Conservation (phyloP, 2,329 filamentous ascomycete genomes). For the Hypoxylon sp. region DNA sequence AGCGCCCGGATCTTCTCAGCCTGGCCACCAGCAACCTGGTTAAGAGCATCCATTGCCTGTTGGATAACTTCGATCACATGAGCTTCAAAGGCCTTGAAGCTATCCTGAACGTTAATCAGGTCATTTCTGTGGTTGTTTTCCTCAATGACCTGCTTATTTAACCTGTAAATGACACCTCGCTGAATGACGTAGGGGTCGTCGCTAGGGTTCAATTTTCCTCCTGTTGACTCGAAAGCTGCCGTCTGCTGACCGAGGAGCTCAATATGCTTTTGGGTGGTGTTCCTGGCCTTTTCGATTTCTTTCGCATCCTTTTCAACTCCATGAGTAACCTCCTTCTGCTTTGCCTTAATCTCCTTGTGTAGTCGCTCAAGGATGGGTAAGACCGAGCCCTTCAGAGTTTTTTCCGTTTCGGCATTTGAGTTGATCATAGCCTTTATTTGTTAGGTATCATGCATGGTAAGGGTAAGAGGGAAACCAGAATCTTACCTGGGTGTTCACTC, state of each 20-base stretch:
- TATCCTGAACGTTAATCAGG: constrained; percentile 89
- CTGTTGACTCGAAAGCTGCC: constrained; percentile 82
- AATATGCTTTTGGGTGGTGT: constrained; percentile 92
- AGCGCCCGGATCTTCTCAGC: constrained; percentile 85
- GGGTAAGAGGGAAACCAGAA: neutral
- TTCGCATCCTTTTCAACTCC: constrained; percentile 90
- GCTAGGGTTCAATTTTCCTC: constrained; percentile 76
- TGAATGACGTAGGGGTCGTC: constrained; percentile 93
- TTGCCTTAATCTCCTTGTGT: constrained; percentile 97
- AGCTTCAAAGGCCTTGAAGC: constrained; percentile 88
- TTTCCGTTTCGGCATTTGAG: constrained; percentile 91
- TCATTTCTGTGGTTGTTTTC: constrained; percentile 98
- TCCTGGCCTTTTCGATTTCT: constrained; percentile 90
- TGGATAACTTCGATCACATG: constrained; percentile 89
- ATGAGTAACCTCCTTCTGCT: constrained; percentile 87
- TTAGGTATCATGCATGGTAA: constrained; percentile 25
- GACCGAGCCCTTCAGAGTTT: constrained; percentile 87
- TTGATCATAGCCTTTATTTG: constrained; percentile 78
- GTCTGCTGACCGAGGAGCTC: constrained; percentile 91
- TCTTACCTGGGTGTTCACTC: constrained; percentile 83
- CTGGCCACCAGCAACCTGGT: constrained; percentile 83
- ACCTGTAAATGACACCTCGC: constrained; percentile 83
- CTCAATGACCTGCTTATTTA: constrained; percentile 91
- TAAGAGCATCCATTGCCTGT: constrained; percentile 85
- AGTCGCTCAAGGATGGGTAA: constrained; percentile 90